Conservation (phyloP, 31 red algal species). For the Odonthalia washingtoniensis region DNA sequence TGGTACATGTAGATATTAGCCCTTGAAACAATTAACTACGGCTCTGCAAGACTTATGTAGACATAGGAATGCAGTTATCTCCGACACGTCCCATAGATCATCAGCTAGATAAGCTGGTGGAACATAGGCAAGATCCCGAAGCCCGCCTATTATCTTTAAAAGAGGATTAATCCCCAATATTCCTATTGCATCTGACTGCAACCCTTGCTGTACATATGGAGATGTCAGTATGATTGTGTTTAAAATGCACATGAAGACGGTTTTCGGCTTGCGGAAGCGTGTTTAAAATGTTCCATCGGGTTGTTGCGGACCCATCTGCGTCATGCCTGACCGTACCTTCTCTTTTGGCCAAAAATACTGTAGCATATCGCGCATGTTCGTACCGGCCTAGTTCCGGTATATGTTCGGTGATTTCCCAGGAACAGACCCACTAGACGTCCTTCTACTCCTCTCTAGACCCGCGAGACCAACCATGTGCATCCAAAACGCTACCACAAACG, state of each 20-base stretch:
- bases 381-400: background rate
- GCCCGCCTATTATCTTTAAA: constrained; percentile 15
- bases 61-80: constrained; percentile 13
- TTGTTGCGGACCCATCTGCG: background rate
- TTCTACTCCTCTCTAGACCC: background rate
- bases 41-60: constrained; percentile 33
- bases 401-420: constrained; percentile 13
- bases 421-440: constrained; percentile 7
- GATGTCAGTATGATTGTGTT: background rate
- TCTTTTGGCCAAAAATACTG: constrained; percentile 38
- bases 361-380: constrained; percentile 18
- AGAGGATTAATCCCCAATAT: constrained; percentile 12
- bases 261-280: background rate
- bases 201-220: background rate
- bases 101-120: constrained; percentile 17
- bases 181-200: constrained; percentile 35
- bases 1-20: constrained; percentile 9
- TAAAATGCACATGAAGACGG: background rate
- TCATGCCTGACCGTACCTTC: background rate
- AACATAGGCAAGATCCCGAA: constrained; percentile 7
- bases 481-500: constrained; percentile 13
- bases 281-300: background rate
- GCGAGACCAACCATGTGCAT: constrained; percentile 31
- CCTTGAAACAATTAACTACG: background rate
- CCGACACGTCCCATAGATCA: constrained; percentile 43